Evolutionary conservation across 768 basidiomycete species (phyloP).

Genomic region (Russula foetens): DNA sequence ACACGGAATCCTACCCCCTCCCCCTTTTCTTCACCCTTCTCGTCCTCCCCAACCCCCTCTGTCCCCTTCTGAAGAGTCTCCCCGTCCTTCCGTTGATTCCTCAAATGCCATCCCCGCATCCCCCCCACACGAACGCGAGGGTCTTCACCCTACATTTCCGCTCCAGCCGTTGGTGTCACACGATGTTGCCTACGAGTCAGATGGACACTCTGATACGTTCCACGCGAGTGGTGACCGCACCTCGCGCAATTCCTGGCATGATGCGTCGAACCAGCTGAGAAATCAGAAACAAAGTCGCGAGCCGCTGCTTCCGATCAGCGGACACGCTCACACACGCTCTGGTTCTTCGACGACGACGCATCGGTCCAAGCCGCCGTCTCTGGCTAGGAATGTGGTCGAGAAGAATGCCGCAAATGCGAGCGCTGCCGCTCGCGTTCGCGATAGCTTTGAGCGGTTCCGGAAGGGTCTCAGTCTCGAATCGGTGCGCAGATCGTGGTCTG

Average conservation of each 20-base stretch:
- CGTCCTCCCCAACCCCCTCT: slow-evolving; percentile 45
- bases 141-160: slow-evolving; percentile 28
- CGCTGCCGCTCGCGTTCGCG: slow-evolving; percentile 39
- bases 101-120: slow-evolving; percentile 21
- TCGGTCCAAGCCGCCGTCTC: slow-evolving; percentile 21
- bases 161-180: slow-evolving; percentile 32
- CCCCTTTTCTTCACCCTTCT: slow-evolving; percentile 70
- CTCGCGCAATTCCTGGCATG: slow-evolving; percentile 23
- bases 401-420: slow-evolving; percentile 25
- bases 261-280: slow-evolving; percentile 28
- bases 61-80: slow-evolving; percentile 29
- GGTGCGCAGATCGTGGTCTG: slow-evolving; percentile 22
- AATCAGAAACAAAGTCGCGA: slow-evolving; percentile 58
- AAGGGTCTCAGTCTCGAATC: slow-evolving; percentile 36
- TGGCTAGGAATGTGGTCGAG: slow-evolving; percentile 24
- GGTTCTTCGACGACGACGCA: slow-evolving; percentile 20
- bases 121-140: slow-evolving; percentile 4
- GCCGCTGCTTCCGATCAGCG: slow-evolving; percentile 56
- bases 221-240: neutral
- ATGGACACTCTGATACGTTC: slow-evolving; percentile 28
- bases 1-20: slow-evolving; percentile 67
- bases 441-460: slow-evolving; percentile 54
- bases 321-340: slow-evolving; percentile 20
- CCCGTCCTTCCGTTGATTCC: slow-evolving; percentile 28
- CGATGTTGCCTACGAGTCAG: slow-evolving; percentile 36